Base-by-base conservation (phyloP, 768 basidiomycete genomes). In the Collybia nuda region DNA sequence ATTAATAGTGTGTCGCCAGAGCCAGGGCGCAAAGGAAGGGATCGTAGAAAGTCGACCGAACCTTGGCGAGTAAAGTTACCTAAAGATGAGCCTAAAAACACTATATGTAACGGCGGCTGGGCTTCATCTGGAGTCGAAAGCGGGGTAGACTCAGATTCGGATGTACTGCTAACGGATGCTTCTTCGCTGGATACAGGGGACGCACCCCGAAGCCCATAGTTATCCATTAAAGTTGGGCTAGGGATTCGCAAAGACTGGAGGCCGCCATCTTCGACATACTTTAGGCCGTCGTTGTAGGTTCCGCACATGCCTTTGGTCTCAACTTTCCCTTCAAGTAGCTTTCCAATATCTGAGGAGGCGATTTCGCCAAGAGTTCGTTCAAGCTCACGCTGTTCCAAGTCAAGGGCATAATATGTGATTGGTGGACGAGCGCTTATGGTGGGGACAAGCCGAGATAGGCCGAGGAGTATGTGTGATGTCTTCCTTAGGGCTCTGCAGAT, bases 71-170 rank as follows among this genome's bases (percentile, higher is more conserved):
- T 60, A 66, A 98, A 98, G 72, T 98, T 98, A 6, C 95, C 97
- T 6, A 98, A 64, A 0, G 92, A 91, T 0, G 90, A 94, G 0
- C 96, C 97, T 15, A 98, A 74, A 73, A 97, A 98, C 53, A 98
- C 73, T 47, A 98, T 72, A 61, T 97, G 94, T 26, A 93, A 66
- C 12, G 89, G 85, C 2, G 70, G 66, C 40, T 71, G 65, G 18
- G 61, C 58, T 21, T 67, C 67, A 18, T 76, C 80, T 37, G 78
- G 79, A 0, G 78, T 80, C 18, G 82, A 78, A 8, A 75, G 74
- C 2, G 67, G 56, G 9, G 77, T 61, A 8, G 56, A 46, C 6
- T 60, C 57, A 12, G 60, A 49, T n/a, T 58, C 63, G 2, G 56
- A 61, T 15, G 59, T 50, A 15, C 57, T 58, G 49, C 60, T 66